Percentiles rank a stretch among this genome's conserved stretches.
Evolutionary conservation across 2,329 filamentous ascomycete species (phyloP).

Genomic region (Coniella vitis): DNA sequence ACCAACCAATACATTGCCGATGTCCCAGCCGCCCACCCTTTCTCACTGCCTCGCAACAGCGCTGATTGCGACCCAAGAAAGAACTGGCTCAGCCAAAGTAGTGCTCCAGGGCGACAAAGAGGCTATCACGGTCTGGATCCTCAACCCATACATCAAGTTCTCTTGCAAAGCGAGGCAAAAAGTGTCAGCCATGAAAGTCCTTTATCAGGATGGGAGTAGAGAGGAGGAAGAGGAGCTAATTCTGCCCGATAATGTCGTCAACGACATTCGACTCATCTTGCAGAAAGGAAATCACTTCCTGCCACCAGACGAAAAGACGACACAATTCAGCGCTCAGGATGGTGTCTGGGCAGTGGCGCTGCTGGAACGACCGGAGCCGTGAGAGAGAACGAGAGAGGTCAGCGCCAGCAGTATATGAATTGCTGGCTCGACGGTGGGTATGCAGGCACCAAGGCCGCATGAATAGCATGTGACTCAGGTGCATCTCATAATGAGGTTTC

Average conservation of each 20-base stretch:
- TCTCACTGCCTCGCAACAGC: conserved; percentile 47
- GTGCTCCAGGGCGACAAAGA: conserved; percentile 36
- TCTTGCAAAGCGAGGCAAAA: conserved; percentile 32
- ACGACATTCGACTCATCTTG: conserved; percentile 37
- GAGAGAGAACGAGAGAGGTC: too few relatives aligned
- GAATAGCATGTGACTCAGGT: too few relatives aligned
- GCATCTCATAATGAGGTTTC: not conserved
- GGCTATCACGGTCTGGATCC: conserved; percentile 38
- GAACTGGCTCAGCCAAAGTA: conserved; percentile 52
- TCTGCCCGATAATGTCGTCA: conserved; percentile 45
- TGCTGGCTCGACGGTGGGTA: not conserved
- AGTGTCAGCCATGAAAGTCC: conserved; percentile 43
- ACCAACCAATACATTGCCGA: conserved; percentile 10
- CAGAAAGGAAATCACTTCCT: conserved; percentile 33
- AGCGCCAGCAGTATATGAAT: too few relatives aligned
- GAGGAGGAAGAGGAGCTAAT: conserved; percentile 50
- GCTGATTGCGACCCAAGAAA: conserved; percentile 45
- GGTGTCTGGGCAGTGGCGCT: conserved; percentile 10
- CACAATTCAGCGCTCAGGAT: not conserved
- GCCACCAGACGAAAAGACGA: conserved; percentile 8
- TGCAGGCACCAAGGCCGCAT: too few relatives aligned
- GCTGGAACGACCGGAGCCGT: conserved; percentile 5
- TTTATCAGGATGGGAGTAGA: conserved; percentile 39
- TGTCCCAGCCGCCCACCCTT: conserved; percentile 29
- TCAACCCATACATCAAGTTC: conserved; percentile 49